These are phyloP conservation scores for Phoenix roebelenii DNA, from an alignment of 176 grass and related monocot species.

Conservation along the genomic window DNA sequence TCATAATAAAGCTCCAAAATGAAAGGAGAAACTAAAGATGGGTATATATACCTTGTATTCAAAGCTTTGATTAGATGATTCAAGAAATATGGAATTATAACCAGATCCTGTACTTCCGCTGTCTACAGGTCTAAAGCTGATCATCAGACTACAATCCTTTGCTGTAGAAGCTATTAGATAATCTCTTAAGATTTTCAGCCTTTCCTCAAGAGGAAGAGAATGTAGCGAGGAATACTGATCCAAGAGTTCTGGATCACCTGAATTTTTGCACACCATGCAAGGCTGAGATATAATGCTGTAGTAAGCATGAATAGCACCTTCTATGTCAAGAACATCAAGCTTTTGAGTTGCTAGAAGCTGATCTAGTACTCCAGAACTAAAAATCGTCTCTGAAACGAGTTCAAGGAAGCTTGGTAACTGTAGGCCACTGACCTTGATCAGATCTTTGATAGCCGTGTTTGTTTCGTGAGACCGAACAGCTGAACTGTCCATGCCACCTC, in stretches of 20 bases:
- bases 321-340: conserved; percentile 79
- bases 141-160: conserved; percentile 93
- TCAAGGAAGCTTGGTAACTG: conserved; percentile 52
- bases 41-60: conserved; percentile 72
- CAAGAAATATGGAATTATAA: conserved; percentile 56
- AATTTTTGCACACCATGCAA: conserved; percentile 52
- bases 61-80: conserved; percentile 50
- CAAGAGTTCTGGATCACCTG: conserved; percentile 43
- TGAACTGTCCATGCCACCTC: conserved; percentile 34
- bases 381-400: conserved; percentile 56
- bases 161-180: conserved; percentile 71
- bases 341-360: conserved; percentile 67
- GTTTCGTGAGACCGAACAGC: conserved; percentile 27
- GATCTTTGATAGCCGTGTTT: conserved; percentile 34
- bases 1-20: too few relatives aligned
- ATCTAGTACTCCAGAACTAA: conserved; percentile 43
- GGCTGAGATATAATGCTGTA: conserved; percentile 62
- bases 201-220: conserved; percentile 52
- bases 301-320: conserved; percentile 87
- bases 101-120: conserved; percentile 20
- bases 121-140: conserved; percentile 56
- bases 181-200: conserved; percentile 56
- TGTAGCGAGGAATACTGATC: conserved; percentile 48
- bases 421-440: conserved; percentile 39
- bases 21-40: neutral